Percentiles rank a stretch among this genome's conserved stretches.
phyloP scores from a whole-genome alignment of 1,284 basidiomycete genomes.

The Wolfiporia cocos region DNA sequence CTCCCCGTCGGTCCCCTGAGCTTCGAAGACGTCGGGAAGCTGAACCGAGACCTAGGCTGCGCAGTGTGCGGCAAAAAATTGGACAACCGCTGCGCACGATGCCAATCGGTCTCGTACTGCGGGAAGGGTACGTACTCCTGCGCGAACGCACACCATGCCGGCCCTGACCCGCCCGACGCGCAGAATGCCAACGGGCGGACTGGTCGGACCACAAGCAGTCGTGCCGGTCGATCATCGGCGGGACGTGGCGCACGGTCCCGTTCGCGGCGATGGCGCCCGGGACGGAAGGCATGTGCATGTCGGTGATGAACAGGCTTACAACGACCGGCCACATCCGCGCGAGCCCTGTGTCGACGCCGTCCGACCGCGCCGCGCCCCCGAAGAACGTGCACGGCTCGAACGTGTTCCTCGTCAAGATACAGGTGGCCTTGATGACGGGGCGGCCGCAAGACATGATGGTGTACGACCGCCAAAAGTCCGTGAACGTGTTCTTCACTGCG shows the following conservation, averaged over 20 bases:
- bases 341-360: not conserved
- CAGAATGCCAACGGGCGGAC: slow-evolving; percentile 35
- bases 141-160: slow-evolving; percentile 24
- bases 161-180: not conserved
- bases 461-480: slow-evolving; percentile 35
- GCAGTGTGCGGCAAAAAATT: slow-evolving; percentile 31
- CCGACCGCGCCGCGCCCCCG: not conserved
- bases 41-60: slow-evolving; percentile 32
- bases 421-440: slow-evolving; percentile 13
- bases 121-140: slow-evolving; percentile 21
- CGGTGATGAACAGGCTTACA: slow-evolving; percentile 10
- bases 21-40: slow-evolving; percentile 30
- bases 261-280: slow-evolving; percentile 16
- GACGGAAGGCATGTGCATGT: slow-evolving; percentile 8
- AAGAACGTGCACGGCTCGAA: slow-evolving; percentile 31
- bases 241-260: slow-evolving; percentile 30
- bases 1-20: slow-evolving; percentile 33
- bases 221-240: slow-evolving; percentile 34
- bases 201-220: slow-evolving; percentile 34
- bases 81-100: slow-evolving; percentile 29
- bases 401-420: slow-evolving; percentile 37
- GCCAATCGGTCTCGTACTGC: slow-evolving; percentile 33
- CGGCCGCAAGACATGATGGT: slow-evolving; percentile 23
- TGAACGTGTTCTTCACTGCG: slow-evolving; percentile 25
- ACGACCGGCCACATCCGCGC: not conserved